A percentile compares a stretch with the other conserved stretches of the same genome.
Evolutionary conservation across 1,284 basidiomycete species (phyloP).

Genomic region (Boletellus deceptivus): DNA sequence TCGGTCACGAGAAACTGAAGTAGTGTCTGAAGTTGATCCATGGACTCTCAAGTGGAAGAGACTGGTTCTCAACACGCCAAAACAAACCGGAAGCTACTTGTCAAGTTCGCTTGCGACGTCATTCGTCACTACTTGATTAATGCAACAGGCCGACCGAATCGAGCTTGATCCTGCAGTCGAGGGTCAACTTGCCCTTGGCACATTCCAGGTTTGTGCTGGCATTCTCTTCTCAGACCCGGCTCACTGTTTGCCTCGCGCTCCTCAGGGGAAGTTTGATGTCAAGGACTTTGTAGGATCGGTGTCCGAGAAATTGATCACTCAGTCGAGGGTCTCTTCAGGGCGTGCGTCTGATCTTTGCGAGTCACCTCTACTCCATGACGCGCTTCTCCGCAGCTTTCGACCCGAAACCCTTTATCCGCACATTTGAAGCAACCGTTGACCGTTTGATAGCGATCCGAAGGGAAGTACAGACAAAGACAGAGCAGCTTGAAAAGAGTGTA

Average conservation of each 20-base stretch:
- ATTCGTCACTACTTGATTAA: neutral
- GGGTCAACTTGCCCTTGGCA: constrained; percentile 61
- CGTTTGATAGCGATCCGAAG: constrained; percentile 81
- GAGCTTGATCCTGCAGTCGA: constrained; percentile 55
- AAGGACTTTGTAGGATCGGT: constrained; percentile 86
- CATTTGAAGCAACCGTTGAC: constrained; percentile 90
- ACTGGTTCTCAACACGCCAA: constrained; percentile 33
- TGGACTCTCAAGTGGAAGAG: constrained; percentile 6
- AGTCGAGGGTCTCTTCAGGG: constrained; percentile 79
- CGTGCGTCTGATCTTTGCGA: constrained; percentile 53
- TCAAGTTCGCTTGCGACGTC: too few relatives aligned
- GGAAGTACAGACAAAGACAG: constrained; percentile 85
- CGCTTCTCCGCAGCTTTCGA: constrained; percentile 71
- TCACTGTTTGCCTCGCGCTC: constrained; percentile 30
- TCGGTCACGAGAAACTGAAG: constrained; percentile 71
- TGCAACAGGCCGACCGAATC: constrained; percentile 24
- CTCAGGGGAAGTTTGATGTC: constrained; percentile 85
- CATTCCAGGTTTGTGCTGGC: constrained; percentile 55
- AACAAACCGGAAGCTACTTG: constrained; percentile 22
- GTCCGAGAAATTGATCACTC: constrained; percentile 82
- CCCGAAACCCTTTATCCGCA: constrained; percentile 88
- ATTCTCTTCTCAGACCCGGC: neutral
- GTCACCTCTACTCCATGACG: constrained; percentile 1
- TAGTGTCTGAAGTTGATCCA: constrained; percentile 55
- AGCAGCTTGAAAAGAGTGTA: constrained; percentile 91